phyloP scores from a whole-genome alignment of 2,329 filamentous ascomycete genomes.

The Xylaria sp. region DNA sequence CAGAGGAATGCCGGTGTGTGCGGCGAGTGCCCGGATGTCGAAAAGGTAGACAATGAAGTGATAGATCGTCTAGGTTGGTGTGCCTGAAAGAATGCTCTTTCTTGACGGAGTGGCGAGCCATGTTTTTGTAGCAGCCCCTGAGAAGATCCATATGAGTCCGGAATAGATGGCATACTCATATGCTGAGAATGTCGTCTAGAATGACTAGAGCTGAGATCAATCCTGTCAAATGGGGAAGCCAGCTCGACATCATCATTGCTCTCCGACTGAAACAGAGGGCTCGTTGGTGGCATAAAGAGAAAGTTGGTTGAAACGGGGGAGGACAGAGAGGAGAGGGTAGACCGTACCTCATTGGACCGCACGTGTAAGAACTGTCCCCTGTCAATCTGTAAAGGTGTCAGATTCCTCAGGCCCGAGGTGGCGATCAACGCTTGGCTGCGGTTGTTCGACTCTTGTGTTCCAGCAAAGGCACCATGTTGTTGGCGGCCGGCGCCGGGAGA shows the following conservation, averaged over 20 bases:
- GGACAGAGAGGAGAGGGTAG: slow-evolving; percentile 56
- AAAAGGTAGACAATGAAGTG: slow-evolving; percentile 50
- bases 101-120: slow-evolving; percentile 48
- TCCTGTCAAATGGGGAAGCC: slow-evolving; percentile 46
- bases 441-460: slow-evolving; percentile 11
- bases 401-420: slow-evolving; percentile 52
- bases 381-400: slow-evolving; percentile 42
- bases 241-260: slow-evolving; percentile 75
- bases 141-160: slow-evolving; percentile 40
- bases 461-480: slow-evolving; percentile 21
- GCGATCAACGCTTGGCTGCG: slow-evolving; percentile 42
- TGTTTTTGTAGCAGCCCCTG: slow-evolving; percentile 30
- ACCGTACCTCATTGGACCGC: slow-evolving; percentile 36
- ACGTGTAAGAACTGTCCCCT: slow-evolving; percentile 30
- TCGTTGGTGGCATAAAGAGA: slow-evolving; percentile 81
- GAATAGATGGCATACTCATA: slow-evolving; percentile 62
- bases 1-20: slow-evolving; percentile 48
- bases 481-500: slow-evolving; percentile 23
- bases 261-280: slow-evolving; percentile 81
- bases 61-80: slow-evolving; percentile 74
- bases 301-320: slow-evolving; percentile 76
- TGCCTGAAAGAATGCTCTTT: slow-evolving; percentile 62
- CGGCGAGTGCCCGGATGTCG: slow-evolving; percentile 39
- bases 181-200: slow-evolving; percentile 52
- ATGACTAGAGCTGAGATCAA: slow-evolving; percentile 42